These are phyloP conservation scores for Solanum commersonii DNA, from an alignment of 257 asterid genomes.

Conservation along the genomic window DNA sequence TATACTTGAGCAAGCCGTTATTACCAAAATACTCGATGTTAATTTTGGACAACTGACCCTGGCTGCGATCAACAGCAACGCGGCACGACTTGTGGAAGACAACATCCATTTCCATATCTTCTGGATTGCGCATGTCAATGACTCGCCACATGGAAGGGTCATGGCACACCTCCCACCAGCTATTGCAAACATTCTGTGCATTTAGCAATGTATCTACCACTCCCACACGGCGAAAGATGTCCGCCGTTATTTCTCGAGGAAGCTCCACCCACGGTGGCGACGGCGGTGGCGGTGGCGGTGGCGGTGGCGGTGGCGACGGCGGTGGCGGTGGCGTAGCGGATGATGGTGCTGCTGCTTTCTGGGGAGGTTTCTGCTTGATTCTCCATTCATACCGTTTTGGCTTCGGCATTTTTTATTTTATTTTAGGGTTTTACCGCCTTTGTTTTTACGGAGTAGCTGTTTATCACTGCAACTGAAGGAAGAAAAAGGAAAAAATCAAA, in stretches of 20 bases:
- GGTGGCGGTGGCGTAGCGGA: not conserved
- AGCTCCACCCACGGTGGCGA: constrained; percentile 36
- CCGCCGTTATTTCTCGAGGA: constrained; percentile 27
- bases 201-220: constrained; percentile 17
- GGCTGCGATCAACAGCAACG: constrained; percentile 8
- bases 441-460: not conserved
- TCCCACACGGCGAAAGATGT: constrained; percentile 27
- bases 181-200: constrained; percentile 32
- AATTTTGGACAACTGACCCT: constrained; percentile 21
- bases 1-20: constrained; percentile 7
- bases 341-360: not conserved
- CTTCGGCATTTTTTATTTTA: not conserved
- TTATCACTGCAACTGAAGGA: not conserved
- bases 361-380: not conserved
- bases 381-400: not conserved
- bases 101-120: not conserved
- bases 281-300: not conserved
- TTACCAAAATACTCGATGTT: constrained; percentile 3
- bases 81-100: constrained; percentile 14
- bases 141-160: not conserved
- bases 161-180: not conserved
- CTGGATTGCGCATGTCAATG: not conserved
- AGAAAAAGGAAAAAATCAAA: not conserved
- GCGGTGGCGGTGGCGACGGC: not conserved
- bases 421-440: not conserved